Evolutionary conservation across 306 rosid genomes (phyloP).

Genomic region (Echinosophora koreensis): DNA sequence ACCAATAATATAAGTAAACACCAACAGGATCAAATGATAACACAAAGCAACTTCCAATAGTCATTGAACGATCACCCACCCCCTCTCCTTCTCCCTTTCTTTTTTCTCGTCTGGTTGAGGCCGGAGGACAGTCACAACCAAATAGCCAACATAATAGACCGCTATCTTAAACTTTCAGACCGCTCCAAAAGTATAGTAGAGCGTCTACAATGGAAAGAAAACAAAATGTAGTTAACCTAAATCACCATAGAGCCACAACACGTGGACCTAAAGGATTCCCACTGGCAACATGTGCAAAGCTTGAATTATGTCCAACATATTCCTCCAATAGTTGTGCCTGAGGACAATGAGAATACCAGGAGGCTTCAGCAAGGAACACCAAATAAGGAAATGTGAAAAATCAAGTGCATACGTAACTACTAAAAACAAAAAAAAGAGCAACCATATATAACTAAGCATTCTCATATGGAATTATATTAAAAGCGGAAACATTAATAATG

Average conservation of each 20-base stretch:
- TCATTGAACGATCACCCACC: neutral
- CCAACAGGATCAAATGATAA: neutral
- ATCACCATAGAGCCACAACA: conserved; percentile 9
- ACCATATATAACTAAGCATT: neutral
- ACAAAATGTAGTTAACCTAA: conserved; percentile 6
- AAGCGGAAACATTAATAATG: no score
- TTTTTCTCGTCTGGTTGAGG: no score
- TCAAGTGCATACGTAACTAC: neutral
- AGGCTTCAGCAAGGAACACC: conserved; percentile 1
- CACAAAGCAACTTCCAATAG: neutral
- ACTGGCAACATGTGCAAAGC: neutral
- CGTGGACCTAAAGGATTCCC: neutral
- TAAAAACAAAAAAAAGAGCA: neutral
- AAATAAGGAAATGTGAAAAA: neutral
- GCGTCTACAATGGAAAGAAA: neutral
- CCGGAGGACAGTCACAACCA: no score
- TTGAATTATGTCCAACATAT: neutral
- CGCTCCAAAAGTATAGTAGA: no score
- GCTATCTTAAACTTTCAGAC: no score
- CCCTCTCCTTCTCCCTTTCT: no score
- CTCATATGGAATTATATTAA: neutral
- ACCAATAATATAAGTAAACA: no score
- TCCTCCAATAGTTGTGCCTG: neutral
- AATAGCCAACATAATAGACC: no score
- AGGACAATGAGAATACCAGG: neutral